Percentiles rank a stretch among this genome's conserved stretches.
These are phyloP conservation scores for Trichopus zeylanicus DNA, from an alignment of 116 monocot genomes.

Conservation along the genomic window DNA sequence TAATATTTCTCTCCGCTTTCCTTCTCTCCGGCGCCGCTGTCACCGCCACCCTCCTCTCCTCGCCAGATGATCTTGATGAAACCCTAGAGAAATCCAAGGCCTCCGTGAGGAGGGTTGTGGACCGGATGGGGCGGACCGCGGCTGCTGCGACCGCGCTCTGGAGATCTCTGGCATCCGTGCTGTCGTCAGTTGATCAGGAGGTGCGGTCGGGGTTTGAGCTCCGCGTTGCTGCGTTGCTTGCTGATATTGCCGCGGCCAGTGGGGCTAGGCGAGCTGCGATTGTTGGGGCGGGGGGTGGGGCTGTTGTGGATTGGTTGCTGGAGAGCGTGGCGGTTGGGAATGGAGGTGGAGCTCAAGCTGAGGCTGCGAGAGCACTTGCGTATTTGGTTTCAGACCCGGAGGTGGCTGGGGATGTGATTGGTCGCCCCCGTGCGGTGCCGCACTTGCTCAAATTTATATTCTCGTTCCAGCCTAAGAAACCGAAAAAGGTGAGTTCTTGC, in stretches of 20 bases:
- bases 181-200: constrained; percentile 89
- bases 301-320: constrained; percentile 91
- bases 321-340: constrained; percentile 49
- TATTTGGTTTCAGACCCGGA: constrained; percentile 56
- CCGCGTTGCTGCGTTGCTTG: constrained; percentile 76
- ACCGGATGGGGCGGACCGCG: constrained; percentile 61
- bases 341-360: constrained; percentile 63
- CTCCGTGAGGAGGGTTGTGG: constrained; percentile 32
- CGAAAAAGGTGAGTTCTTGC: constrained; percentile 36
- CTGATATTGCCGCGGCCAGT: constrained; percentile 76
- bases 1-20: neutral
- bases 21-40: neutral
- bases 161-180: constrained; percentile 62
- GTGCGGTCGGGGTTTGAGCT: constrained; percentile 86
- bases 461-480: constrained; percentile 71
- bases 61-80: constrained; percentile 30
- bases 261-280: constrained; percentile 58
- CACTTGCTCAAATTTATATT: constrained; percentile 78
- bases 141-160: constrained; percentile 68
- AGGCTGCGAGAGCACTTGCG: constrained; percentile 90
- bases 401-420: constrained; percentile 51
- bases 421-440: constrained; percentile 72
- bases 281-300: constrained; percentile 72
- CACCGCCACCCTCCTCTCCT: neutral
- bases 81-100: constrained; percentile 41